Base-by-base conservation (phyloP, 352 stramenopile species). In the Globisporangium okanoganense region DNA sequence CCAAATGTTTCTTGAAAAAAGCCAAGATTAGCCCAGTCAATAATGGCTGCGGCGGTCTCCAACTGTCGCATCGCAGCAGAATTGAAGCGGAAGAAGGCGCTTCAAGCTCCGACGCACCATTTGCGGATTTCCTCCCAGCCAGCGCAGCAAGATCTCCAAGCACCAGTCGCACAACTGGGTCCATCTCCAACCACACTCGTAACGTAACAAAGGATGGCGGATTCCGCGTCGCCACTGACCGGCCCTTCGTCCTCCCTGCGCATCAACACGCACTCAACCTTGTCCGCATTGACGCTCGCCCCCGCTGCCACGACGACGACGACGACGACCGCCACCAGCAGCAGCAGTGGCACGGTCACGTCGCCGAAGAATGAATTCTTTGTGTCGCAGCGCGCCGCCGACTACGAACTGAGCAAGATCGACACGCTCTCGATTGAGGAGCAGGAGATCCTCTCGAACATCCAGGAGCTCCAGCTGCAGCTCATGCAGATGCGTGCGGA, bases 381-480 rank as follows among this genome's bases (percentile, higher is more conserved):
- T 48, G 82, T 92, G 18, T 92, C 82, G 22, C 82, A 92, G 61
- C 78, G 82, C 55, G 72, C 76, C 27, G 68, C 81, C 48, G 82
- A 92, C 71, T 87, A 82, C 49, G 82, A 92, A 44, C 57, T 83
- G 33, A 88, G 75, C 54, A 76, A 77, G 50, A 60, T 88, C 49
- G 82, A 91, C 73, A 76, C 76, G 57, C 66, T 95, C 44, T 89
- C 76, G 50, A 70, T 95, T 5, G 78, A 92, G 53, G 87, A 96
- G 62, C 87, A 96, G 67, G 85, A 94, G 67, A 90, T 97, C 60
- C 69, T 97, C 54, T 82, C 85, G 8, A 94, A 86, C 57, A 97
- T 97, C 69, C 88, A 97, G 56, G 87, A 96, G 47, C 74, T 96
- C 10, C 88, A 97, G 64, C 65, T 90, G 35, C 86, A 96, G 64